A percentile compares a stretch with the other conserved stretches of the same genome.
Evolutionary conservation across 1,284 basidiomycete species (phyloP).

Genomic region (Cutaneotrichosporon dermatis): DNA sequence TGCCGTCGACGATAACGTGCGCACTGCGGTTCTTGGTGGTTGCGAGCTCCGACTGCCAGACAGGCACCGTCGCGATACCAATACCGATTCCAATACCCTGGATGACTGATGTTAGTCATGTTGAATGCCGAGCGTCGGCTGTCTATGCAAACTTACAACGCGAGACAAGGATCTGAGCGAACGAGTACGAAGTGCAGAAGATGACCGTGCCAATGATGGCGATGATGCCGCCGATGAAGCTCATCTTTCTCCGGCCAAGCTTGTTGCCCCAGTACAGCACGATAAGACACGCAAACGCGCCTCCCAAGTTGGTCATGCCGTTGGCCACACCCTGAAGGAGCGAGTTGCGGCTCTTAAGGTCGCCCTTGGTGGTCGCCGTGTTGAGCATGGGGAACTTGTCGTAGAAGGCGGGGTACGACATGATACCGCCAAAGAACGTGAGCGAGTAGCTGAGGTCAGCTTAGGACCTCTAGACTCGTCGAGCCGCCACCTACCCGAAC

Average conservation of each 20-base stretch:
- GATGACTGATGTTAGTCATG: conserved; percentile 16
- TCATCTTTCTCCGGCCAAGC: conserved; percentile 37
- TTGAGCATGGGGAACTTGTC: conserved; percentile 24
- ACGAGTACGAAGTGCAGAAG: conserved; percentile 35
- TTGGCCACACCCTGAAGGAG: conserved; percentile 36
- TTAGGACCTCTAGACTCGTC: no score
- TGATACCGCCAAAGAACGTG: conserved; percentile 23
- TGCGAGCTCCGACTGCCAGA: conserved; percentile 47
- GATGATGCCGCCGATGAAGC: conserved; percentile 31
- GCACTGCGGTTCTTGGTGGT: conserved; percentile 48
- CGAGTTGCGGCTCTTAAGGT: conserved; percentile 28
- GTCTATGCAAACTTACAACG: conserved; percentile 4
- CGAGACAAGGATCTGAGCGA: conserved; percentile 46
- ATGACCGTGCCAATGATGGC: conserved; percentile 46
- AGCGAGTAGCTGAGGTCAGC: conserved; percentile 18
- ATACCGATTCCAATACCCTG: conserved; percentile 34
- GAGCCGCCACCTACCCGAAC: conserved; percentile 31
- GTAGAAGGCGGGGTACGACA: conserved; percentile 26
- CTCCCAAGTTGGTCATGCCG: conserved; percentile 44
- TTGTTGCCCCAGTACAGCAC: conserved; percentile 43
- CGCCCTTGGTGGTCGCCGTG: conserved; percentile 23
- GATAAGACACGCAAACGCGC: conserved; percentile 38
- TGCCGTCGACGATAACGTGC: conserved; percentile 48
- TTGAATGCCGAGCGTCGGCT: no score
- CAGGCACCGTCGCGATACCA: conserved; percentile 48